Percentiles rank a stretch among this genome's conserved stretches.
Conservation (phyloP, 73 alveolate genomes). For the Tetrahymena malaccensis region DNA sequence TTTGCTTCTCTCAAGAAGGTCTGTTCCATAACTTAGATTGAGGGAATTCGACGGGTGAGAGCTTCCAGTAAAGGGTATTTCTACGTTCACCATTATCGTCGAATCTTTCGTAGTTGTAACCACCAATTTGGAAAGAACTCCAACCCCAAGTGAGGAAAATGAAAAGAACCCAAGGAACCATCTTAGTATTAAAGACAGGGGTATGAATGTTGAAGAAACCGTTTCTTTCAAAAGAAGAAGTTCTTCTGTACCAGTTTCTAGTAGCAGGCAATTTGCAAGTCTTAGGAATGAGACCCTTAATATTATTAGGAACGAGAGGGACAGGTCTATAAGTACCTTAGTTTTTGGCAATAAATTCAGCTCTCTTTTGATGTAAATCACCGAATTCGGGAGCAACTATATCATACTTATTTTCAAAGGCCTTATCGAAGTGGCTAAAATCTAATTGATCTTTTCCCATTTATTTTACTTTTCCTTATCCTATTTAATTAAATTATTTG, state of each 20-base stretch:
- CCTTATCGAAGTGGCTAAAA: constrained; percentile 16
- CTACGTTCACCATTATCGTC: constrained; percentile 25
- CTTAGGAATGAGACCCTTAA: constrained; percentile 10
- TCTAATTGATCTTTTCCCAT: background rate
- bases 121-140: constrained; percentile 4
- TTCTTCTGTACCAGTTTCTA: constrained; percentile 31
- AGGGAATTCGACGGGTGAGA: constrained; percentile 28
- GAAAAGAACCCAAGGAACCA: constrained; percentile 19
- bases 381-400: constrained; percentile 33
- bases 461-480: background rate
- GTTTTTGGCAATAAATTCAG: constrained; percentile 4
- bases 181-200: constrained; percentile 31
- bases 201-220: constrained; percentile 37
- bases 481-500: background rate
- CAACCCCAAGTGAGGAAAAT: constrained; percentile 20
- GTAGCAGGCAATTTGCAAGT: constrained; percentile 20
- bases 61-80: constrained; percentile 17
- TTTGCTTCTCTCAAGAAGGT: constrained; percentile 10
- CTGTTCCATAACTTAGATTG: constrained; percentile 30
- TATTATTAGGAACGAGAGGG: constrained; percentile 9
- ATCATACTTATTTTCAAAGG: constrained; percentile 17
- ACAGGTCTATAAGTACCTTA: background rate
- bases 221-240: constrained; percentile 39
- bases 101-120: constrained; percentile 6
- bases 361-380: constrained; percentile 6